Evolutionary conservation across 2,329 filamentous ascomycete species (phyloP), one percentile per base, ranked within the genome.

Genomic region (Orbilia ellipsospora): DNA sequence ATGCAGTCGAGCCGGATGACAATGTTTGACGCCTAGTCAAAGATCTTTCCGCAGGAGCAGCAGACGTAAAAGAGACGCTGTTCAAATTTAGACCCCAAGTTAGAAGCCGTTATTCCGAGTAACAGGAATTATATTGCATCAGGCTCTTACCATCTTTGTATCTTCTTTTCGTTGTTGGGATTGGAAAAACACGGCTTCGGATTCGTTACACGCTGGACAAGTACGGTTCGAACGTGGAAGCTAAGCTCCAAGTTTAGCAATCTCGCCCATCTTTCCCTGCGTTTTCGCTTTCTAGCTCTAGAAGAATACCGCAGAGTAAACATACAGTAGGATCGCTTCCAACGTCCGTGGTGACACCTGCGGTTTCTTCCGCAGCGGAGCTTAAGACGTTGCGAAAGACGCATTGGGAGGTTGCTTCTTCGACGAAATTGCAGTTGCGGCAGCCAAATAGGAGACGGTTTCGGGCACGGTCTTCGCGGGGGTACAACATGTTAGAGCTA

Each of bases 261-360:
- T 13, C 48, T 52, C 5, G 18, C 18, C n/a, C 45, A 10, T 16
- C 3, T 45, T 26, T 16, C 16, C 60, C 42, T 16, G 31, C 12
- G 26, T 2, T 28, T 54, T 18, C 12, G 18, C 18, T 31, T 8
- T 54, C 18, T 4, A 40, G 13, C 16, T 15, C 56, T 36, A 50
- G 51, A 26, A 77, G 54, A 44, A 48, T 48, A 13, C 40, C 40
- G 31, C 31, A 51, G 28, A 67, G 63, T 26, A 80, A 82, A 97
- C 94, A 88, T 90, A 99, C 94, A 89, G 96, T 99, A 84, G 95
- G 95, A 88, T 99, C 95, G 81, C 92, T 94, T 82, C 91, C 93
- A 81, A 99, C 94, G 84, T 99, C 96, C 84, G 96, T 93, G 77
- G 94, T 97, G 80, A 98, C 94, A 84, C 96, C 95, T 73, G 95